Conservation (phyloP, 306 rosid species). For the Dalbergia oliveri region DNA sequence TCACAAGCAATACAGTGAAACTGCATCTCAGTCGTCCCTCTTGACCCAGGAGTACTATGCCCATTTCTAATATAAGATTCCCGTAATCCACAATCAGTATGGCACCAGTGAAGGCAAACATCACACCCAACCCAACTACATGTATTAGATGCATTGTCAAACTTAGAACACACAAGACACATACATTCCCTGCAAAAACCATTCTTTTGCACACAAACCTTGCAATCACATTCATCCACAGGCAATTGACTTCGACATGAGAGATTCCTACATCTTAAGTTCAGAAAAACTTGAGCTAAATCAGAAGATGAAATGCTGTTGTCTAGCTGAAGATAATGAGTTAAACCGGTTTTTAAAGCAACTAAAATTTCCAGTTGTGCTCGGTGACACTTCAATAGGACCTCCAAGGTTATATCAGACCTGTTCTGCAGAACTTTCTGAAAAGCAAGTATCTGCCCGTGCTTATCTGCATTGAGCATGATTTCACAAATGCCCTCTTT, state of each 20-base stretch:
- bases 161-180: conserved; percentile 96
- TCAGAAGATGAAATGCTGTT: conserved; percentile 63
- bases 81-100: conserved; percentile 85
- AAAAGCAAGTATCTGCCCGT: conserved; percentile 60
- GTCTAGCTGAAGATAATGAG: conserved; percentile 69
- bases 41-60: conserved; percentile 68
- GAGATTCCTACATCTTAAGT: conserved; percentile 79
- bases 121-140: conserved; percentile 99
- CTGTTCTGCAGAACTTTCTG: conserved; percentile 79
- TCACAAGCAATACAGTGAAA: conserved; percentile 97
- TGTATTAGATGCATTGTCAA: conserved; percentile 91
- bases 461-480: conserved; percentile 77
- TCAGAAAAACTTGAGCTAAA: conserved; percentile 85
- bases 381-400: conserved; percentile 72
- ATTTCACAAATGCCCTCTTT: conserved; percentile 77
- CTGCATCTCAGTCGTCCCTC: conserved; percentile 91
- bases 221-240: conserved; percentile 99
- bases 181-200: conserved; percentile 97
- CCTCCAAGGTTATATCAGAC: conserved; percentile 80
- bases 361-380: conserved; percentile 90
- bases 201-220: conserved; percentile 79
- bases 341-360: conserved; percentile 78
- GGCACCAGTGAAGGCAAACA: conserved; percentile 99
- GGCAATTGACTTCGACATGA: conserved; percentile 78
- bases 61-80: conserved; percentile 94